Conservation (phyloP, 805 yeast genomes). For the Komagataella populi region DNA sequence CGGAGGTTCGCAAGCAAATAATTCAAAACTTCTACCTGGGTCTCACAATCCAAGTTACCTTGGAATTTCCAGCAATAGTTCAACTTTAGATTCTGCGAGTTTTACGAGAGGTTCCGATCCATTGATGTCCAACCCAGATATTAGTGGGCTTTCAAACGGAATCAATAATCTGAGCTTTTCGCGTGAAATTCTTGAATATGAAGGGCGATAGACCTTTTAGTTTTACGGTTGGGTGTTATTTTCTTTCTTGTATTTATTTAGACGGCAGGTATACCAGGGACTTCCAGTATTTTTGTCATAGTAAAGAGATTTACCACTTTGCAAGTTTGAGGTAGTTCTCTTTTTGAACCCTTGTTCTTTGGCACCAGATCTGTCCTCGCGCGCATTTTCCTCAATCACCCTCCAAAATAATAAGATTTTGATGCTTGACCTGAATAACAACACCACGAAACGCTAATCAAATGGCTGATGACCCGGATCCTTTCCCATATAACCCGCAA, state of each 20-base stretch:
- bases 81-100: not conserved
- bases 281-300: not conserved
- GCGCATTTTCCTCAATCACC: no score
- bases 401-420: not conserved
- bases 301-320: not conserved
- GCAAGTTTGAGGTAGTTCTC: no score
- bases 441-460: not conserved
- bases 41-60: not conserved
- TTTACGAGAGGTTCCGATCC: not conserved
- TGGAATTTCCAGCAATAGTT: not conserved
- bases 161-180: not conserved
- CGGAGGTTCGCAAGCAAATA: not conserved
- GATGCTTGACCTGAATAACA: not conserved
- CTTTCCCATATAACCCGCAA: constrained; percentile 20
- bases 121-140: not conserved
- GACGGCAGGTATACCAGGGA: not conserved
- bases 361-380: no score
- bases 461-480: not conserved
- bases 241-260: not conserved
- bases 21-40: not conserved
- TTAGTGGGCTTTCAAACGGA: not conserved
- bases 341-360: no score
- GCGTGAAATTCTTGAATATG: not conserved
- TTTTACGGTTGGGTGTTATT: not conserved
- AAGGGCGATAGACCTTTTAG: not conserved